Evolutionary conservation across 306 rosid genomes (phyloP).

Genomic region (Vigna trinervia): DNA sequence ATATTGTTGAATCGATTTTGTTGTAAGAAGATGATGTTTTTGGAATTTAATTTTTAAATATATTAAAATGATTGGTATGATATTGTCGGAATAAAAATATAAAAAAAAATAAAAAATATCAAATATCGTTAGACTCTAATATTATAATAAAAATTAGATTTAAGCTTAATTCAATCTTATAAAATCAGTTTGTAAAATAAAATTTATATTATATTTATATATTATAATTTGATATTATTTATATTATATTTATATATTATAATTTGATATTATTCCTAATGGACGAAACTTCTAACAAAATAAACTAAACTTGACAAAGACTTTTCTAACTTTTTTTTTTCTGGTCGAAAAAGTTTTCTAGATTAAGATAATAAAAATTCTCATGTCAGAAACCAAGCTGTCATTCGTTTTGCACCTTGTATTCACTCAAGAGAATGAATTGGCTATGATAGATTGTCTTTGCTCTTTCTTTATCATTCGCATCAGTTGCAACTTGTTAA

Average conservation of each 20-base stretch:
- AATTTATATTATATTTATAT: too few relatives aligned
- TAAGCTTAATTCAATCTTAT: too few relatives aligned
- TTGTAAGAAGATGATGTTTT: neutral
- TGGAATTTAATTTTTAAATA: neutral
- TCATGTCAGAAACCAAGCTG: slow-evolving; percentile 8
- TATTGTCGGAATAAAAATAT: too few relatives aligned
- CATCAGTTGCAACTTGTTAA: slow-evolving; percentile 43
- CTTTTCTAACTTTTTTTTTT: neutral
- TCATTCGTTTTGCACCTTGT: slow-evolving; percentile 36
- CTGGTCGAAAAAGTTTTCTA: neutral
- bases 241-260: too few relatives aligned
- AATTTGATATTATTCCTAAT: too few relatives aligned
- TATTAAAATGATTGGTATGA: too few relatives aligned
- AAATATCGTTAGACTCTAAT: too few relatives aligned
- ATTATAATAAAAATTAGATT: too few relatives aligned
- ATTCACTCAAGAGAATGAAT: slow-evolving; percentile 31
- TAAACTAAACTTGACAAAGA: neutral
- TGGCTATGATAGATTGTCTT: slow-evolving; percentile 35
- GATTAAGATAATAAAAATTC: neutral
- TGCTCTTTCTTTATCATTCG: neutral
- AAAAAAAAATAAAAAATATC: too few relatives aligned
- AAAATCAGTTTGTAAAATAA: too few relatives aligned
- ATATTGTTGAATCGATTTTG: neutral
- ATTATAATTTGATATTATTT: too few relatives aligned
- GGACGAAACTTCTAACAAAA: neutral